A percentile compares a stretch with the other conserved stretches of the same genome.
phyloP scores from a whole-genome alignment of 768 basidiomycete genomes.

The Suillus brevipes region DNA sequence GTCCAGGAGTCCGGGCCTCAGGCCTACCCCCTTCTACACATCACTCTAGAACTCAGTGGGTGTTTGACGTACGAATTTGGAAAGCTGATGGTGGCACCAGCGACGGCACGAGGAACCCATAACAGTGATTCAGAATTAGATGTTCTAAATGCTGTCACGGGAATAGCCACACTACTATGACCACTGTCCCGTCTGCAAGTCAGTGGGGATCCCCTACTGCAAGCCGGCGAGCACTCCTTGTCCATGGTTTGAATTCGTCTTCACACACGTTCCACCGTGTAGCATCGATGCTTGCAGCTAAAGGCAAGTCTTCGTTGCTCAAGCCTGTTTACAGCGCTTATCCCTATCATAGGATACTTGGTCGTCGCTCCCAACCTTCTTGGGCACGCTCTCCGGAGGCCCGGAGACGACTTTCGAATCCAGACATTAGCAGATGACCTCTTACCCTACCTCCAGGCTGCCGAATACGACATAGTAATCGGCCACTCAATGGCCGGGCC shows the following conservation, averaged over 20 bases:
- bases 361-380: conserved; percentile 27
- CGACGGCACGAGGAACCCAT: too few relatives aligned
- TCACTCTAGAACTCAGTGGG: too few relatives aligned
- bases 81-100: too few relatives aligned
- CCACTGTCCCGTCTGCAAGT: conserved; percentile 7
- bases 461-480: conserved; percentile 12
- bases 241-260: conserved; percentile 20
- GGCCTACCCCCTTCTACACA: too few relatives aligned
- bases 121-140: too few relatives aligned
- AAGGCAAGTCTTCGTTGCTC: conserved; percentile 13
- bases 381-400: conserved; percentile 18
- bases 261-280: conserved; percentile 20
- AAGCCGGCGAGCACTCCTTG: conserved; percentile 17
- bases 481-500: conserved; percentile 24
- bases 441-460: conserved; percentile 5
- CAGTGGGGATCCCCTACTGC: conserved; percentile 24
- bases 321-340: not conserved
- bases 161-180: not conserved
- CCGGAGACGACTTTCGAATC: not conserved
- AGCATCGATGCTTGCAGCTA: conserved; percentile 14
- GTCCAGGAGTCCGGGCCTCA: too few relatives aligned
- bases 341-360: conserved; percentile 22
- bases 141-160: too few relatives aligned
- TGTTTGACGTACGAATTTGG: too few relatives aligned
- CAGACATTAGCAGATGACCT: conserved; percentile 6